Conservation (phyloP, 2,329 filamentous ascomycete species). For the Zymoseptoria passerinii region DNA sequence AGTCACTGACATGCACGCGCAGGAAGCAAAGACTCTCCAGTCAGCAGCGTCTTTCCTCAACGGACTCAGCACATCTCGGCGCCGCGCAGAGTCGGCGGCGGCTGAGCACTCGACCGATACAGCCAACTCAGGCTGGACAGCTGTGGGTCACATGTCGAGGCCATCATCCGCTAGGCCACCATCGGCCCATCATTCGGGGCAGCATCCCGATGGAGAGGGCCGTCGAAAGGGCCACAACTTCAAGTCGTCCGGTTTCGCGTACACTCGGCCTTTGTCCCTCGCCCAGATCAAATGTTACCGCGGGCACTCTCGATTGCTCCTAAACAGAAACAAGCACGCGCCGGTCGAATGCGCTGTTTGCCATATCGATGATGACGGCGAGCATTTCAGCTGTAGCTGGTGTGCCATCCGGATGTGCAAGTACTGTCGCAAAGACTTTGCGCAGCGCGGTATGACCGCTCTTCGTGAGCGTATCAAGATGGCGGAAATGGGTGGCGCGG, state of each 20-base stretch:
- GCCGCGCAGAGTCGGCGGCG: conserved; percentile 23
- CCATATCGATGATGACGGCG: conserved; percentile 25
- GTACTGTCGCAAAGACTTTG: conserved; percentile 21
- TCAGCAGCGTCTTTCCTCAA: conserved; percentile 29
- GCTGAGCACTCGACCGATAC: conserved; percentile 7
- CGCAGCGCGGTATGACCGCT: conserved; percentile 15
- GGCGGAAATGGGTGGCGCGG: conserved; percentile 9
- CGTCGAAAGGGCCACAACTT: conserved; percentile 24
- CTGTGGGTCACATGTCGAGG: conserved; percentile 4
- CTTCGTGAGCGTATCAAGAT: conserved; percentile 17
- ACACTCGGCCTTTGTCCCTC: conserved; percentile 22
- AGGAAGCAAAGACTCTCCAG: conserved; percentile 28
- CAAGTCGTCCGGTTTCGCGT: conserved; percentile 28
- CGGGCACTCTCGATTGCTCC: conserved; percentile 21
- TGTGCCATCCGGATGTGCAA: conserved; percentile 27
- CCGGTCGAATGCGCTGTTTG: conserved; percentile 30
- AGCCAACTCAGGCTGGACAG: conserved; percentile 7
- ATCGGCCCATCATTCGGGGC: conserved; percentile 8
- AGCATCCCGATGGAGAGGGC: conserved; percentile 14
- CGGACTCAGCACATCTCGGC: conserved; percentile 25
- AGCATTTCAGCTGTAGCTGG: conserved; percentile 28
- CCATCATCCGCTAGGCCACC: conserved; percentile 13
- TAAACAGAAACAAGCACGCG: conserved; percentile 24
- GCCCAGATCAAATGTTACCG: conserved; percentile 26
- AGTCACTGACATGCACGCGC: conserved; percentile 5